Evolutionary conservation across 179 eudicot species (phyloP), one percentile per base, ranked within the genome.

Genomic region (Beta lomatogona): DNA sequence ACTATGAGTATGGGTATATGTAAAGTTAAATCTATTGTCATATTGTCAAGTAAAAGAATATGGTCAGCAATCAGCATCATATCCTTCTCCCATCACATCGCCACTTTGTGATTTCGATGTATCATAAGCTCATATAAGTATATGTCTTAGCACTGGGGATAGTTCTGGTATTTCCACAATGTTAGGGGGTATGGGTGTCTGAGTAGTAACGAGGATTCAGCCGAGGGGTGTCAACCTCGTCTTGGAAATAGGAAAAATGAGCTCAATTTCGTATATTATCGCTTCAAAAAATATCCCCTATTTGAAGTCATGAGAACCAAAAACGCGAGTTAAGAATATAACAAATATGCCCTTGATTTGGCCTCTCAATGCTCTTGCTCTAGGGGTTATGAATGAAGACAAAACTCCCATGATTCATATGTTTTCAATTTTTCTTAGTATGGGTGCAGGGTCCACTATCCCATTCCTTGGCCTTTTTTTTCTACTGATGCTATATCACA

Each of bases 21-120:
- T 36, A 36, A 36, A 36, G 41, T 36, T 36, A 36, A 1, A 36
- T 36, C 2, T 36, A 1, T 28, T 41, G 52, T 18, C 44, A 22
- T 52, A 52, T 52, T 72, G 59, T 48, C 75, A 72, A 52, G 55
- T 71, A 48, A n/a, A 41, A 50, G 59, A 72, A 52, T 76, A 53
- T 75, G 53, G 75, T 84, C 75, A 18, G 67, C 58, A 46, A 71
- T 84, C 75, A 18, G 67, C 58, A 46, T 84, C 83, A 61, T 76
- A 53, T 61, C 48, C 76, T 84, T 76, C 66, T n/a, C 13, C 77
- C n/a, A 72, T n/a, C 13, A 9, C 28, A 36, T 60, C 9, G 22
- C 52, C 48, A 63, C 72, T 58, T 8, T 36, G 57, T 18, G 55
- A 67, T 45, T 22, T 61, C 25, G 45, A 57, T 75, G 28, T 55